Percentiles rank a stretch among this genome's conserved stretches.
phyloP scores from a whole-genome alignment of 75 land plant species.

The Cupressus sempervirens region DNA sequence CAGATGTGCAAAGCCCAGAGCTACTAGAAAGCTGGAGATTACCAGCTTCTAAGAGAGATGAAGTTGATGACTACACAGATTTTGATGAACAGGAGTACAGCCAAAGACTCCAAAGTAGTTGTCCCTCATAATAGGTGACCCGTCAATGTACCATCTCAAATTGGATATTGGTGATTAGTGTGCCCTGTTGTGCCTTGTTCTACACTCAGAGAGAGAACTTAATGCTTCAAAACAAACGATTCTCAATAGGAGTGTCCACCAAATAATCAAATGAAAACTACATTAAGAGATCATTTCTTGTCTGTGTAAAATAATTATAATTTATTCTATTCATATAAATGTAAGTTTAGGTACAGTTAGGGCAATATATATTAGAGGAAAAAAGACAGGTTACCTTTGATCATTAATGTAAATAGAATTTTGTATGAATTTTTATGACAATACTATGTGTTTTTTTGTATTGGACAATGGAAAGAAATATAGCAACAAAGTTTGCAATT shows the following conservation, averaged over 20 bases:
- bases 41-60: conserved; percentile 22
- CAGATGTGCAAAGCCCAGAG: conserved; percentile 19
- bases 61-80: conserved; percentile 21
- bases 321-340: not conserved
- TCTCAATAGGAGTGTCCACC: not conserved
- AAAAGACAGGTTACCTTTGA: not conserved
- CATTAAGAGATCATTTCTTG: not conserved
- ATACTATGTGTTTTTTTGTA: not conserved
- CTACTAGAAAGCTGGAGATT: conserved; percentile 24
- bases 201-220: not conserved
- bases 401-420: not conserved
- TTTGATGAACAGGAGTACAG: conserved; percentile 7
- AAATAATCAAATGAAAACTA: not conserved
- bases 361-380: not conserved
- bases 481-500: not conserved
- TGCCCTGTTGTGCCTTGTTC: not conserved
- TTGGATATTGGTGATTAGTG: not conserved
- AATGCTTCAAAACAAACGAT: not conserved
- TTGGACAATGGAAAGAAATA: not conserved
- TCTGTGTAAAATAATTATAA: not conserved
- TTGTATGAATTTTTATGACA: no score
- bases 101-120: not conserved
- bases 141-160: not conserved
- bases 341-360: not conserved
- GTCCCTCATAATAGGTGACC: not conserved